phyloP scores from a whole-genome alignment of 768 basidiomycete species.

The Lentinus brumalis region DNA sequence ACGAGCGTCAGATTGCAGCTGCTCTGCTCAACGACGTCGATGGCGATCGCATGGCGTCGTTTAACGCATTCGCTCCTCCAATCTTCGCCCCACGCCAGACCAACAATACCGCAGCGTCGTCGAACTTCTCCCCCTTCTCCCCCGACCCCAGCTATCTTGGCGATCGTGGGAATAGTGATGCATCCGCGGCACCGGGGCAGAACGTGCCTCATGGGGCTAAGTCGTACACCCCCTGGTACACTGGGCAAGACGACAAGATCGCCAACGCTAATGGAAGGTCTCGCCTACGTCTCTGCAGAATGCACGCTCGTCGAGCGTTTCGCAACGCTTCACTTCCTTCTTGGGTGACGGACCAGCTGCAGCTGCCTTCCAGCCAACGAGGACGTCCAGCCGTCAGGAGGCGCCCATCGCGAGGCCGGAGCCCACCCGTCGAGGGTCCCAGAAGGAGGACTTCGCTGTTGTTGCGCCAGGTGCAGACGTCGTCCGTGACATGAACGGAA shows the following conservation, averaged over 20 bases:
- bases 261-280: slow-evolving; percentile 35
- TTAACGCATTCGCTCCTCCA: slow-evolving; percentile 22
- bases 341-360: slow-evolving; percentile 1
- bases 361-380: slow-evolving; percentile 26
- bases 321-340: slow-evolving; percentile 49
- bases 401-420: slow-evolving; percentile 34
- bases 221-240: slow-evolving; percentile 54
- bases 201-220: slow-evolving; percentile 50
- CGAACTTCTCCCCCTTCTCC: slow-evolving; percentile 73
- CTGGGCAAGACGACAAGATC: slow-evolving; percentile 42
- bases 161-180: slow-evolving; percentile 40
- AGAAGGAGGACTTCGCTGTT: slow-evolving; percentile 18
- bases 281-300: slow-evolving; percentile 41
- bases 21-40: slow-evolving; percentile 24
- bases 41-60: slow-evolving; percentile 19
- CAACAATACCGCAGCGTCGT: slow-evolving; percentile 12
- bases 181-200: slow-evolving; percentile 41
- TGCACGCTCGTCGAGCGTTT: slow-evolving; percentile 44
- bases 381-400: slow-evolving; percentile 43
- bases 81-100: slow-evolving; percentile 19
- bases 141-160: slow-evolving; percentile 62
- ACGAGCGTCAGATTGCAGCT: slow-evolving; percentile 23
- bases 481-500: slow-evolving; percentile 74
- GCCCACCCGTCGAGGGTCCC: slow-evolving; percentile 20
- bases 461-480: slow-evolving; percentile 47